Evolutionary conservation across 345 rosid species (phyloP), one percentile per base, ranked within the genome.

Genomic region (Bruguiera sexangula): DNA sequence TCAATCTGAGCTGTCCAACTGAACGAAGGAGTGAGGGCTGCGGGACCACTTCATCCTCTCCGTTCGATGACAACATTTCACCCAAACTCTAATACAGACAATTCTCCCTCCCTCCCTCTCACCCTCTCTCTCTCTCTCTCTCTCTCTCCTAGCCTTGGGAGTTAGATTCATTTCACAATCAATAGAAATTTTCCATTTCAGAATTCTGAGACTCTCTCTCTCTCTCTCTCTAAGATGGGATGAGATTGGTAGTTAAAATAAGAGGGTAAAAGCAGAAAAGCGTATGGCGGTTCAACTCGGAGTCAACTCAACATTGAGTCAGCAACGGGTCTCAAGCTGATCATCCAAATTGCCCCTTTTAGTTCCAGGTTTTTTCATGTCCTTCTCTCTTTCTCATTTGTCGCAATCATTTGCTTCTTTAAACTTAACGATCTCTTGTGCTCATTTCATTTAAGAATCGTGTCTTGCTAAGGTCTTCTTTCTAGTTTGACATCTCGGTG

Each of bases 231-330:
- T 56, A 8, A 8, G 60, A 34, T 22, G 27, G 34, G 52, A 57
- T 37, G 71, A 66, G 73, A 75, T 74, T 69, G 58, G 54, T 37
- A 29, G 29, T 72, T 67, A 26, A 13, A 43, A 43, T 13, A 5
- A 3, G 22, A 60, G 60, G 58, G 60, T 18, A 52, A 51, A 58
- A 32, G 36, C 16, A 54, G 43, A 52, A 52, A 1, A 6, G n/a
- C 55, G 43, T 48, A 76, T 71, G 75, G 74, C 56, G 70, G 67
- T 77, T 83, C 78, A 67, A 78, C 75, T 80, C 66, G 71, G 78
- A 63, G 67, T 73, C 37, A 26, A 30, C 72, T 56, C 71, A 59
- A 52, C 64, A 53, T 76, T 7, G 48, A 58, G 70, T 64, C 60
- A 30, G 7, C 43, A 53, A 48, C 55, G 69, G 62, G 43, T 65